These are phyloP conservation scores for Hamamelis virginiana DNA, from an alignment of 164 flowering plant species.

Conservation along the genomic window DNA sequence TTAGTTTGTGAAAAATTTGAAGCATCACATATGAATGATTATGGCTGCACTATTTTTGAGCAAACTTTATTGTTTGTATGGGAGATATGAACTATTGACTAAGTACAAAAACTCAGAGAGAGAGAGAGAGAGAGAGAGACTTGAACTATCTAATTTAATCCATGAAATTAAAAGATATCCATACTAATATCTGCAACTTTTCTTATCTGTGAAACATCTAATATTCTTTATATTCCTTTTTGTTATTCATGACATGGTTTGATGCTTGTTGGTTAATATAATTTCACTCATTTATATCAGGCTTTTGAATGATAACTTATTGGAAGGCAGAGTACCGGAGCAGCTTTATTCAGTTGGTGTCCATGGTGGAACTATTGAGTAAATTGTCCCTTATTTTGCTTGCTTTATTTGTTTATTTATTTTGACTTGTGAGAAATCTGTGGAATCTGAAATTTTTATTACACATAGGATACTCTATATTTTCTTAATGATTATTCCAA, in stretches of 20 bases:
- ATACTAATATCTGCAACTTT: no score
- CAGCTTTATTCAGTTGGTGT: constrained; percentile 84
- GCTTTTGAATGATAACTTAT: constrained; percentile 67
- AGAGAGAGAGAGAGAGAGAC: no score
- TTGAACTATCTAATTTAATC: no score
- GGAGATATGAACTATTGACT: no score
- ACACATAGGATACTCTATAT: neutral
- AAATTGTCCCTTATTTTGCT: constrained; percentile 27
- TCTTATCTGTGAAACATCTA: neutral
- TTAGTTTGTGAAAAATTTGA: no score
- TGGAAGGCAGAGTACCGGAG: constrained; percentile 90
- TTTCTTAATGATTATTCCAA: neutral
- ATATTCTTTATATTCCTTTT: neutral
- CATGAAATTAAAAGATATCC: no score
- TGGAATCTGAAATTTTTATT: neutral
- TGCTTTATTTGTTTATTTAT: neutral
- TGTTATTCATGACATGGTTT: neutral
- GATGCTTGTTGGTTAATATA: neutral
- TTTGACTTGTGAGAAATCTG: neutral
- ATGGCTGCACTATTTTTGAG: no score
- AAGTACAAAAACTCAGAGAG: no score
- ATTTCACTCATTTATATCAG: constrained; percentile 35
- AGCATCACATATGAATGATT: no score
- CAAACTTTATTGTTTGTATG: no score
- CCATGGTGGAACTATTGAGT: constrained; percentile 97